Conservation (phyloP, 495 filamentous ascomycete species). For the Podospora didyma region DNA sequence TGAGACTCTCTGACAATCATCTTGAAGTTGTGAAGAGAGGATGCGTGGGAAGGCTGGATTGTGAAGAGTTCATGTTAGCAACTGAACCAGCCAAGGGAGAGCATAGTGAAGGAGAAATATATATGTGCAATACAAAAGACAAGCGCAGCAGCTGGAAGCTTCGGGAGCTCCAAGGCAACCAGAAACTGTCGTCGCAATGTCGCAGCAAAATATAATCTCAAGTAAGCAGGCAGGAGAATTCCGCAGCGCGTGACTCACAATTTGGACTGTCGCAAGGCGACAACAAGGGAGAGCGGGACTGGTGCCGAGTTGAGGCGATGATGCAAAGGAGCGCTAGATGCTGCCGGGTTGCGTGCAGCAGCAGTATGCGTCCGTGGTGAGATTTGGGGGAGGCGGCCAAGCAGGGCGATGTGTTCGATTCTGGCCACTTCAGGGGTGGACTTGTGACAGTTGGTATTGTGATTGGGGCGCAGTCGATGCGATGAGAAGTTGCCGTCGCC, state of each 20-base stretch:
- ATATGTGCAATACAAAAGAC: not conserved
- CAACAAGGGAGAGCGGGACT: slow-evolving; percentile 29
- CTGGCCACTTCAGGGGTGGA: slow-evolving; percentile 5
- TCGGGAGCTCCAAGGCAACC: slow-evolving; percentile 5
- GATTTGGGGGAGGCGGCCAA: slow-evolving; percentile 7
- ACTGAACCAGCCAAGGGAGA: not conserved
- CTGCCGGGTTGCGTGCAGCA: slow-evolving; percentile 33
- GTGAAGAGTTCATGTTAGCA: slow-evolving; percentile 20
- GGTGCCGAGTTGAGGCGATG: slow-evolving; percentile 30
- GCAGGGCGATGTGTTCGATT: not conserved
- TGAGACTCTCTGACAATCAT: slow-evolving; percentile 47
- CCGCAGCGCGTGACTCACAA: slow-evolving; percentile 42
- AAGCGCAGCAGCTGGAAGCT: slow-evolving; percentile 2
- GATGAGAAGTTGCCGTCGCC: slow-evolving; percentile 10
- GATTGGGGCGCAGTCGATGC: slow-evolving; percentile 18
- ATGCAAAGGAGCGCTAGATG: slow-evolving; percentile 29
- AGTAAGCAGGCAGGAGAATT: slow-evolving; percentile 16
- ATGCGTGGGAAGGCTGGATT: not conserved
- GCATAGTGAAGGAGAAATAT: not conserved
- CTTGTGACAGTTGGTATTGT: slow-evolving; percentile 4
- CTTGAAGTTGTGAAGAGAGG: slow-evolving; percentile 18
- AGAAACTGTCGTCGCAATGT: slow-evolving; percentile 8
- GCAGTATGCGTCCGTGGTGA: slow-evolving; percentile 11
- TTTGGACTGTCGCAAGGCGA: slow-evolving; percentile 23
- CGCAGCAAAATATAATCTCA: slow-evolving; percentile 11